phyloP scores from a whole-genome alignment of 495 filamentous ascomycete genomes.

The Massariosphaeria phaeospora region DNA sequence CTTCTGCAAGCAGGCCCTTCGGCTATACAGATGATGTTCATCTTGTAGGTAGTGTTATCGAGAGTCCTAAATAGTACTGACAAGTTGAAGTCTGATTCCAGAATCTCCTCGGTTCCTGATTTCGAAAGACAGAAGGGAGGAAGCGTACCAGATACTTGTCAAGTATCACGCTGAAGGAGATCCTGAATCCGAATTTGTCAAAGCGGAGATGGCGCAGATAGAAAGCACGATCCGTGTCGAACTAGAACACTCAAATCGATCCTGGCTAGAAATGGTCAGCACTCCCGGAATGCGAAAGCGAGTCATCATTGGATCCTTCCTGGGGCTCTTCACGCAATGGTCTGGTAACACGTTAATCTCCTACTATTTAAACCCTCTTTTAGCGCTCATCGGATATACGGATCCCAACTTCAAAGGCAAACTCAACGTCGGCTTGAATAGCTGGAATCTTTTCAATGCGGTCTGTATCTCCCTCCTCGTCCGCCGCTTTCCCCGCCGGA shows the following conservation, averaged over 20 bases:
- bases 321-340: slow-evolving; percentile 62
- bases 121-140: slow-evolving; percentile 54
- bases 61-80: background rate
- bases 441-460: slow-evolving; percentile 54
- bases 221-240: slow-evolving; percentile 55
- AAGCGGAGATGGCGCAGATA: slow-evolving; percentile 59
- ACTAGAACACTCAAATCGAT: slow-evolving; percentile 49
- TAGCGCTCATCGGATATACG: slow-evolving; percentile 48
- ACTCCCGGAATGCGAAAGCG: slow-evolving; percentile 54
- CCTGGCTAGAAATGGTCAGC: slow-evolving; percentile 53
- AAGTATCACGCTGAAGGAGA: slow-evolving; percentile 62
- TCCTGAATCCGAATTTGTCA: slow-evolving; percentile 50
- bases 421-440: slow-evolving; percentile 56
- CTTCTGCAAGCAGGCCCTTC: slow-evolving; percentile 53
- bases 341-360: slow-evolving; percentile 62
- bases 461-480: slow-evolving; percentile 51
- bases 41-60: slow-evolving; percentile 12
- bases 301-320: slow-evolving; percentile 52
- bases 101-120: slow-evolving; percentile 60
- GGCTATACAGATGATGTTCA: slow-evolving; percentile 52
- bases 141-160: slow-evolving; percentile 53
- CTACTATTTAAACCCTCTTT: slow-evolving; percentile 51
- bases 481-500: slow-evolving; percentile 49
- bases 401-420: slow-evolving; percentile 50
- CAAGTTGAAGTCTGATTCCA: slow-evolving; percentile 37